Evolutionary conservation across 306 rosid species (phyloP).

Genomic region (Canavalia ensiformis): DNA sequence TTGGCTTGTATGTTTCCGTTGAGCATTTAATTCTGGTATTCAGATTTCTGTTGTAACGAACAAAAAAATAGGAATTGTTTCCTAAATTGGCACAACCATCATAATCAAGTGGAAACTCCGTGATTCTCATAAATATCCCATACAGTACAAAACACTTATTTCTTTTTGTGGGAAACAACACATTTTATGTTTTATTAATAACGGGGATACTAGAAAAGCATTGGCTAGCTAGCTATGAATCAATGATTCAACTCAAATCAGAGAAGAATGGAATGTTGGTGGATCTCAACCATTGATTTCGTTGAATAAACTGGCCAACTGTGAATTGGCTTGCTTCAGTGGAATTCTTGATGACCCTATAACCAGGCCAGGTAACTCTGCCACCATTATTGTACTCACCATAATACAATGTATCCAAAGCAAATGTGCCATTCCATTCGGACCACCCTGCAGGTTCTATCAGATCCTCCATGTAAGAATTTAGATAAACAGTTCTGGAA

Average conservation of each 20-base stretch:
- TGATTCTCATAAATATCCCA: neutral
- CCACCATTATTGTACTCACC: conserved; percentile 74
- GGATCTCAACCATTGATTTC: conserved; percentile 71
- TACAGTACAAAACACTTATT: too few species aligned
- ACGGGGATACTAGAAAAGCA: neutral
- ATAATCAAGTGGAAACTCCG: neutral
- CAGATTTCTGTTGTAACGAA: neutral
- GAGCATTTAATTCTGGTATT: neutral
- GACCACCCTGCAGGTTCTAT: conserved; percentile 79
- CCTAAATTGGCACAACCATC: neutral
- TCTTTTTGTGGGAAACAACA: too few species aligned
- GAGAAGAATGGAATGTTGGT: conserved; percentile 63
- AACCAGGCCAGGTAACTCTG: conserved; percentile 87
- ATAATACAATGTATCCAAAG: conserved; percentile 73
- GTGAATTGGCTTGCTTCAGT: conserved; percentile 76
- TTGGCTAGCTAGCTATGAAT: neutral
- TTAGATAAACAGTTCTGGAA: conserved; percentile 72
- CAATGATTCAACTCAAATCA: conserved; percentile 51
- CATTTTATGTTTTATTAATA: neutral
- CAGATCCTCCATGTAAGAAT: conserved; percentile 64
- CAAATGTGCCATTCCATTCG: conserved; percentile 83
- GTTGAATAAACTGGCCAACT: conserved; percentile 66
- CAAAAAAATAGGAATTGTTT: neutral
- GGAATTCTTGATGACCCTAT: conserved; percentile 65
- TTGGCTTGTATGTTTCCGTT: neutral